Evolutionary conservation across 257 asterid genomes (phyloP).

Genomic region (Cynanchum wilfordii): DNA sequence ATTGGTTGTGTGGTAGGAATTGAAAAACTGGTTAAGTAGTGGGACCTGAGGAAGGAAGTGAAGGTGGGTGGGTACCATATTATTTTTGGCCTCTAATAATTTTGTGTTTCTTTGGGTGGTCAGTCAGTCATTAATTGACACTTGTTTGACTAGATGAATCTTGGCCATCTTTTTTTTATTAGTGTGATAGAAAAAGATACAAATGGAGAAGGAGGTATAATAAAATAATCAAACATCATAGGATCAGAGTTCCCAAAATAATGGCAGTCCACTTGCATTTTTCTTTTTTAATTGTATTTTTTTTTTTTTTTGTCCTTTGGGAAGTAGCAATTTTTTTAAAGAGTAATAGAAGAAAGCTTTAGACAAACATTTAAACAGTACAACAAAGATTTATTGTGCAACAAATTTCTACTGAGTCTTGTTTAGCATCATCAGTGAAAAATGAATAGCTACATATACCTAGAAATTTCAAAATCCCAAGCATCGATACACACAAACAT

Average conservation of each 20-base stretch:
- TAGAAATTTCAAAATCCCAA: not conserved
- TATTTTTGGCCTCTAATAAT: slow-evolving; percentile 16
- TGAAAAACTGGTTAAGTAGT: slow-evolving; percentile 2
- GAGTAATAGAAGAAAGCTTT: not conserved
- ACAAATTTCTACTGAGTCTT: not conserved
- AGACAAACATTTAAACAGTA: no score
- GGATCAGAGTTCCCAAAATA: slow-evolving; percentile 3
- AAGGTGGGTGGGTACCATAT: slow-evolving; percentile 6
- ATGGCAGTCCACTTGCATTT: not conserved
- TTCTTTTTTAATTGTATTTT: no score
- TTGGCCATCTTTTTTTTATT: slow-evolving; percentile 6
- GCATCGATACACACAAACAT: not conserved
- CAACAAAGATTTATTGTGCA: not conserved
- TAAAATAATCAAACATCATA: slow-evolving; percentile 2
- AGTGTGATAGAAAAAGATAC: slow-evolving; percentile 11
- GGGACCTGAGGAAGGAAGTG: slow-evolving; percentile 16
- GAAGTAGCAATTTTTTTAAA: no score
- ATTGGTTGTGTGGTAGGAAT: not conserved
- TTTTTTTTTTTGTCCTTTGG: no score
- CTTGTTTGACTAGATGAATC: slow-evolving; percentile 29
- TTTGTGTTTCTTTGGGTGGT: slow-evolving; percentile 12
- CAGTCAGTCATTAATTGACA: slow-evolving; percentile 18
- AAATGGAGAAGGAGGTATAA: slow-evolving; percentile 8
- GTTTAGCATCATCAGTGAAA: not conserved
- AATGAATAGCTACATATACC: not conserved